These are phyloP conservation scores for Cytospora chrysosperma DNA, from an alignment of 2,329 filamentous ascomycete species.

Conservation along the genomic window DNA sequence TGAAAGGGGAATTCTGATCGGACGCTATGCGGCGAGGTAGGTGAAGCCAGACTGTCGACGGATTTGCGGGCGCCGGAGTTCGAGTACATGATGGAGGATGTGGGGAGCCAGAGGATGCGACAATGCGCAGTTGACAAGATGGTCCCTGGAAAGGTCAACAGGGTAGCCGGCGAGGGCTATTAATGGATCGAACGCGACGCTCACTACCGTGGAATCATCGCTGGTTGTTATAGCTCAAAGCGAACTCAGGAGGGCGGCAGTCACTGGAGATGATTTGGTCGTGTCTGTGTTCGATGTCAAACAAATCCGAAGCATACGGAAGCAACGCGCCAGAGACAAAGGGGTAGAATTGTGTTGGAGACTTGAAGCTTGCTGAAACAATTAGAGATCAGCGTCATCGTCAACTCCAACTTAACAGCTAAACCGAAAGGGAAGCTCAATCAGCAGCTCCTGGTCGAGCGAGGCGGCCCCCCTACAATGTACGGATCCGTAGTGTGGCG, in stretches of 20 bases:
- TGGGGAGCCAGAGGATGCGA: conserved; percentile 7
- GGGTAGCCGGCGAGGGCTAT: conserved; percentile 18
- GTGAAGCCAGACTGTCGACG: conserved; percentile 60
- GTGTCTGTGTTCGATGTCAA: neutral
- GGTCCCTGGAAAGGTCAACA: conserved; percentile 13
- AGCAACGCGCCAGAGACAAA: neutral
- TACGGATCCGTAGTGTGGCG: conserved; percentile 7
- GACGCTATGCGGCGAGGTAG: conserved; percentile 47
- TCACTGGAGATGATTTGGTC: neutral
- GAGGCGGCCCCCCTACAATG: neutral
- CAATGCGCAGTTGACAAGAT: conserved; percentile 5
- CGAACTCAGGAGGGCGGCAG: neutral
- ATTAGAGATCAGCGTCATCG: conserved; percentile 11
- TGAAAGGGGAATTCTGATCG: conserved; percentile 59
- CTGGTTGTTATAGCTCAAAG: conserved; percentile 30
- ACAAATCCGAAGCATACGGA: conserved; percentile 4
- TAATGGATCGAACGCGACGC: conserved; percentile 14
- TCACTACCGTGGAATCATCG: conserved; percentile 52
- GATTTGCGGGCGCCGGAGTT: conserved; percentile 61
- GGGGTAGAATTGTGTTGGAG: conserved; percentile 6
- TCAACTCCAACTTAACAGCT: conserved; percentile 20
- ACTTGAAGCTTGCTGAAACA: neutral
- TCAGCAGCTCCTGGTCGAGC: neutral
- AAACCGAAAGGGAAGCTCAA: conserved; percentile 20
- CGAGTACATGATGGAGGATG: conserved; percentile 54